Evolutionary conservation across 2,329 filamentous ascomycete genomes (phyloP).

Genomic region (Erysiphe pulchra): DNA sequence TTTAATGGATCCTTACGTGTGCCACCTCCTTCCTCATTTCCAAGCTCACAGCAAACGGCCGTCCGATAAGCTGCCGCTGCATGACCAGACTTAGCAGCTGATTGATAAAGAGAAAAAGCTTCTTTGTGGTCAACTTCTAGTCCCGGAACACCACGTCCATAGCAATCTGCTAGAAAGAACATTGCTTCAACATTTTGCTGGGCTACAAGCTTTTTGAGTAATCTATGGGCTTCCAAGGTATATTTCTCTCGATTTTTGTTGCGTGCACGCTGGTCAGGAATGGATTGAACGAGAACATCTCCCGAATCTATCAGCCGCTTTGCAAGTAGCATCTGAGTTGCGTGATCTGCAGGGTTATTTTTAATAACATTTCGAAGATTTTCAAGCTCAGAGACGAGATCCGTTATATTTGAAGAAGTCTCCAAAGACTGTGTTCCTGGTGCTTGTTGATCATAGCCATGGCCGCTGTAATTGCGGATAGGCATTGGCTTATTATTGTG

Average conservation of each 20-base stretch:
- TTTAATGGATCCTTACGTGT: constrained; percentile 78
- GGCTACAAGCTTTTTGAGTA: constrained; percentile 64
- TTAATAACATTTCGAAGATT: constrained; percentile 42
- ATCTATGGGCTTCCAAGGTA: constrained; percentile 64
- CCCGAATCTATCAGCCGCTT: constrained; percentile 73
- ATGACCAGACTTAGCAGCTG: constrained; percentile 73
- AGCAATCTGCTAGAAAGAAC: constrained; percentile 79
- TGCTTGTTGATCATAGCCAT: constrained; percentile 4
- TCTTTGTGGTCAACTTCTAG: constrained; percentile 67
- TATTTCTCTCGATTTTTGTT: constrained; percentile 62
- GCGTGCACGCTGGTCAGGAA: constrained; percentile 44
- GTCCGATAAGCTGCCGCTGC: constrained; percentile 75
- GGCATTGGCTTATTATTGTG: constrained; percentile 31
- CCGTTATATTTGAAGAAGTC: constrained; percentile 11
- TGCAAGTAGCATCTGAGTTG: constrained; percentile 44
- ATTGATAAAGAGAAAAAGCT: constrained; percentile 81
- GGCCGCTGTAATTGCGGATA: constrained; percentile 14
- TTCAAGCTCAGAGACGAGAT: constrained; percentile 60
- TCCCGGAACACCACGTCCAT: constrained; percentile 59
- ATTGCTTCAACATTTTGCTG: constrained; percentile 60
- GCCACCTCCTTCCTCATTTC: constrained; percentile 78
- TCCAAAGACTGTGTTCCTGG: constrained; percentile 1
- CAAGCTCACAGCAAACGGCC: constrained; percentile 91
- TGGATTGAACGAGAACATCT: constrained; percentile 37
- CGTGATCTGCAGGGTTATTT: constrained; percentile 45